These are phyloP conservation scores for Suaeda aralocaspica DNA, from an alignment of 148 eudicot genomes.

Conservation along the genomic window DNA sequence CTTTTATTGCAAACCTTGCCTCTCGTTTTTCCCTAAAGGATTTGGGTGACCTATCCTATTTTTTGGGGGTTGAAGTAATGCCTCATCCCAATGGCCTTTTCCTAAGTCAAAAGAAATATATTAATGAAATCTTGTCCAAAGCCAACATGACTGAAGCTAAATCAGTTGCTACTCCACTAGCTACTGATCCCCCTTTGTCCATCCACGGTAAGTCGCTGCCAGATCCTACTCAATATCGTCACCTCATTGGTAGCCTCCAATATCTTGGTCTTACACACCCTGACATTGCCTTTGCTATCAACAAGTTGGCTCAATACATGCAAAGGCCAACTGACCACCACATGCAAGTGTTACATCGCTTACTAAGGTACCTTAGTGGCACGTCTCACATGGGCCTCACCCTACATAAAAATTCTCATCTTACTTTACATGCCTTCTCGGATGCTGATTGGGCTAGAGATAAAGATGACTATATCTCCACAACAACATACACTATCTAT, in stretches of 20 bases:
- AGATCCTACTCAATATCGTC: constrained; percentile 7
- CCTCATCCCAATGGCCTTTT: too few species aligned
- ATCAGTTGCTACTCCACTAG: not conserved
- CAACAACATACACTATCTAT: too few species aligned
- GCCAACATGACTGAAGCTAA: constrained; percentile 4
- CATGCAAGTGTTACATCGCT: too few species aligned
- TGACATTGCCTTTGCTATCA: constrained; percentile 1
- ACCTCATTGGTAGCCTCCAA: too few species aligned
- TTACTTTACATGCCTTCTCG: not conserved
- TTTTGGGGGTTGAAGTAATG: too few species aligned
- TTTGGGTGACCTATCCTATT: too few species aligned
- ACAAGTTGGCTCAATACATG: constrained; percentile 14
- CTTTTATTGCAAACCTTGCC: not conserved
- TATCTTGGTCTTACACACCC: constrained; percentile 1
- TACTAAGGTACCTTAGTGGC: not conserved
- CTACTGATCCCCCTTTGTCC: not conserved
- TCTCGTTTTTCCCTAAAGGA: not conserved
- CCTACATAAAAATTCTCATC: not conserved
- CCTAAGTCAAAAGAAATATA: too few species aligned
- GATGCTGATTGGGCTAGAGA: too few species aligned
- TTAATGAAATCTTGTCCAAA: too few species aligned
- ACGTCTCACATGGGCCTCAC: too few species aligned
- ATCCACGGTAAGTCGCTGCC: not conserved
- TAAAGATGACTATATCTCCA: too few species aligned
- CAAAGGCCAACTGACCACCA: not conserved